Percentiles rank a stretch among this genome's conserved stretches.
phyloP scores from a whole-genome alignment of 441 rosid species.

The Pelargonium fulgidum region DNA sequence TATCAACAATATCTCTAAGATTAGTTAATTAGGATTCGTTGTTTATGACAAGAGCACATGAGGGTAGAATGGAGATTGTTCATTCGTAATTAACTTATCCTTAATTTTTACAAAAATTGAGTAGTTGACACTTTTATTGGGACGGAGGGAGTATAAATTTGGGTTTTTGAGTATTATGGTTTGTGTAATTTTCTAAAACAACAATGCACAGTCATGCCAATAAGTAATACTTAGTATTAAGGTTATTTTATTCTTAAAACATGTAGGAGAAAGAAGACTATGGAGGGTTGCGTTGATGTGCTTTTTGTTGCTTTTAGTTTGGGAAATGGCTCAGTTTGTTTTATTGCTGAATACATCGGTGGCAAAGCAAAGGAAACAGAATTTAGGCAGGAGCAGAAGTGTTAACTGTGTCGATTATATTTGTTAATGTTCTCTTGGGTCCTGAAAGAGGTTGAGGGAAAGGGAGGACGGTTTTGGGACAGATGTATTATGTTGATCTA shows the following conservation, averaged over 20 bases:
- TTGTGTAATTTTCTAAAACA: neutral
- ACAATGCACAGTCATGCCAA: neutral
- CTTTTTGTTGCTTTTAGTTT: neutral
- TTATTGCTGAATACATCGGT: neutral
- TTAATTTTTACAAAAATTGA: too few relatives aligned
- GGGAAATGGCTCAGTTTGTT: neutral
- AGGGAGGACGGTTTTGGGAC: neutral
- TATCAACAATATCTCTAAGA: too few relatives aligned
- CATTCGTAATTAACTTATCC: too few relatives aligned
- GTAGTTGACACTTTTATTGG: too few relatives aligned
- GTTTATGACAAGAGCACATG: too few relatives aligned
- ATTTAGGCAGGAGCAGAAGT: neutral
- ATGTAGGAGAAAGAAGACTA: neutral
- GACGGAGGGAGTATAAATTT: too few relatives aligned
- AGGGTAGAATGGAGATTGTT: too few relatives aligned
- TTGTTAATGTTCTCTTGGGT: neutral
- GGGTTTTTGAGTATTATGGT: neutral
- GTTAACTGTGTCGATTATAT: neutral
- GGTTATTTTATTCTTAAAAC: neutral
- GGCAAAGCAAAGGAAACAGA: neutral
- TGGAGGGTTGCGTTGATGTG: neutral
- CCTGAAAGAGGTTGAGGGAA: neutral
- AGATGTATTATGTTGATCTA: neutral
- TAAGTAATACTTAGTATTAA: neutral
- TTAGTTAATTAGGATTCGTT: neutral